Evolutionary conservation across 2,329 filamentous ascomycete species (phyloP).

Genomic region (Aureobasidium sp.): DNA sequence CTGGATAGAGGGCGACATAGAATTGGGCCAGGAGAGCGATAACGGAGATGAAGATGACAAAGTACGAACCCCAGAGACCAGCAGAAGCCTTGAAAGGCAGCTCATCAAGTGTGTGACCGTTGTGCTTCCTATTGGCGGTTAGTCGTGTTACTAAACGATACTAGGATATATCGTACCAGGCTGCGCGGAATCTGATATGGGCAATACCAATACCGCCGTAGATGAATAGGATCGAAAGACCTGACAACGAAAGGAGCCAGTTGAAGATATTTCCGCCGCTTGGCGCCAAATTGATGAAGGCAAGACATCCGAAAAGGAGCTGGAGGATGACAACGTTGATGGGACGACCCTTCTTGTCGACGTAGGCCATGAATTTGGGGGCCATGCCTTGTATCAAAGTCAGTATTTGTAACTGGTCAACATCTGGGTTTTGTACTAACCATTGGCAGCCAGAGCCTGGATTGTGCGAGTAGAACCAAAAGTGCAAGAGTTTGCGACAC

Average conservation of each 20-base stretch:
- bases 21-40: conserved; percentile 44
- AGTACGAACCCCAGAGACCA: conserved; percentile 51
- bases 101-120: conserved; percentile 54
- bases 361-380: conserved; percentile 67
- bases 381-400: conserved; percentile 50
- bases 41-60: conserved; percentile 49
- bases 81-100: conserved; percentile 52
- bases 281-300: conserved; percentile 58
- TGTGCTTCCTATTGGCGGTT: not conserved
- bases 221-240: conserved; percentile 63
- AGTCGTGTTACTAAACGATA: not conserved
- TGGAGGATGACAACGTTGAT: conserved; percentile 61
- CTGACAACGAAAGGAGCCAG: conserved; percentile 68
- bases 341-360: conserved; percentile 75
- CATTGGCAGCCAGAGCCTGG: conserved; percentile 33
- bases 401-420: not conserved
- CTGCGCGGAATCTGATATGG: conserved; percentile 78
- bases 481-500: conserved; percentile 47
- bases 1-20: conserved; percentile 13
- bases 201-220: conserved; percentile 76
- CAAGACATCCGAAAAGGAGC: conserved; percentile 59
- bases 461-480: conserved; percentile 50
- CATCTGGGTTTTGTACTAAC: conserved; percentile 30
- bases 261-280: conserved; percentile 55
- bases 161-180: conserved; percentile 46